A percentile compares a stretch with the other conserved stretches of the same genome.
Conservation (phyloP, 2,329 filamentous ascomycete genomes). For the Fusarium brachygibbosum region DNA sequence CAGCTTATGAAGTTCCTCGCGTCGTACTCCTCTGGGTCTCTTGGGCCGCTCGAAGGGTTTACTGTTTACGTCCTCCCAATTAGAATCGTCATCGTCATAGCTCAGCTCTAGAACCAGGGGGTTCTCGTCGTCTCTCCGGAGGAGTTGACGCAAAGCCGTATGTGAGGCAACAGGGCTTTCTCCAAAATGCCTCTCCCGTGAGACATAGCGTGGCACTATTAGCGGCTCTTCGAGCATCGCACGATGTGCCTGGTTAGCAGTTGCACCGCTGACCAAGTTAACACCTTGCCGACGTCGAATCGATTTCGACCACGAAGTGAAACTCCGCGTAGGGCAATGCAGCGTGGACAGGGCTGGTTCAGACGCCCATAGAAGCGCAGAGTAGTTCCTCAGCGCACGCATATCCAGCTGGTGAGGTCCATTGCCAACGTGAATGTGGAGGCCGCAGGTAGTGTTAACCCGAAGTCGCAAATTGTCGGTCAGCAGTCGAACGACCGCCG, state of each 20-base stretch:
- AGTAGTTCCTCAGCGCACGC: conserved; percentile 49
- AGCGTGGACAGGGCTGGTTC: conserved; percentile 55
- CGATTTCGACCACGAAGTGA: conserved; percentile 8
- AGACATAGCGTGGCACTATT: conserved; percentile 32
- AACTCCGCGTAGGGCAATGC: conserved; percentile 52
- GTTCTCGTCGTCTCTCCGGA: background rate
- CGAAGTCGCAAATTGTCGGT: conserved; percentile 51
- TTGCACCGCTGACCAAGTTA: conserved; percentile 9
- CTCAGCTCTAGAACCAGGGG: conserved; percentile 4
- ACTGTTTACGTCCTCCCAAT: conserved; percentile 22
- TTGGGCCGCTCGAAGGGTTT: conserved; percentile 37
- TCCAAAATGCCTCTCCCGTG: conserved; percentile 47
- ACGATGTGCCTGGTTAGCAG: conserved; percentile 9
- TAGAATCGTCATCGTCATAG: conserved; percentile 30
- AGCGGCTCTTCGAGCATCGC: background rate
- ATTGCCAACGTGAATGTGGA: conserved; percentile 57
- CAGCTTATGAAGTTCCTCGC: background rate
- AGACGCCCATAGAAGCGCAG: conserved; percentile 54
- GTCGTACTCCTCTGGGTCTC: conserved; percentile 1
- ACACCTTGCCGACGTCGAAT: conserved; percentile 21
- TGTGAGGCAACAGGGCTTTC: conserved; percentile 35
- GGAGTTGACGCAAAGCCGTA: conserved; percentile 3
- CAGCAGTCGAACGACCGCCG: conserved; percentile 51
- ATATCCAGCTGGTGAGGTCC: conserved; percentile 51
- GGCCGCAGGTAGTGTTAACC: conserved; percentile 53